Base-by-base conservation (phyloP, 352 stramenopile species). In the Phytophthora hybrid region DNA sequence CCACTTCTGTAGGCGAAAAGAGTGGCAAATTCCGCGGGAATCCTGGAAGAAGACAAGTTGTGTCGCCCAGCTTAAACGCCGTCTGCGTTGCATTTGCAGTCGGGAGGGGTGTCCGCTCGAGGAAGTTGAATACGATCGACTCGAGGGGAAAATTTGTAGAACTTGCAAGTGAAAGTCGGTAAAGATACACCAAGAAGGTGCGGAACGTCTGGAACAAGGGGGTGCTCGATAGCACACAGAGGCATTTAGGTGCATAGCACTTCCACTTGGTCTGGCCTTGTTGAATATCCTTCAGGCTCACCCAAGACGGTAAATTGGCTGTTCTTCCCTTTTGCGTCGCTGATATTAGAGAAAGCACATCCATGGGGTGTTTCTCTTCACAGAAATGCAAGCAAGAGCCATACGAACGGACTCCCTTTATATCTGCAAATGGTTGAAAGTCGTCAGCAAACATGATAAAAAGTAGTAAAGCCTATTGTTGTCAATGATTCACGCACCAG, bases 241-340 rank as follows among this genome's bases (percentile, higher is more conserved):
- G 60, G 21, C 84, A 91, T 47, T 91, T 92, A 0, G 87, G 85
- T 0, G 89, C 63, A 57, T 88, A 94, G 66, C 78, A 91, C 19
- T 74, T 82, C 71, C 77, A 84, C 47, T 82, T 79, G 29, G 74
- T 82, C 49, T 86, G 76, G 8, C 81, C 76, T 47, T 93, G 83
- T 41, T 93, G 86, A 52, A 92, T 91, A 39, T 90, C 83, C 51
- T 84, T 87, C 57, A 93, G 71, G 41, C 78, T 92, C 19, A 94
- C 77, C 87, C 87, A 94, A 2, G 85, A 76, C 2, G 87, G 85
- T 3, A 93, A 39, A 32, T 80, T 82, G 11, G 71, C 78, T 0
- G 78, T 90, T 29, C 77, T 77, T 0, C 78, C 81, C n/a, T 79
- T 77, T 37, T 89, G 74, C 0, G 75, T 79, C 13, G 65, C 64